Base-by-base conservation (phyloP, 2,329 filamentous ascomycete genomes). In the Aureobasidium subglaciale region DNA sequence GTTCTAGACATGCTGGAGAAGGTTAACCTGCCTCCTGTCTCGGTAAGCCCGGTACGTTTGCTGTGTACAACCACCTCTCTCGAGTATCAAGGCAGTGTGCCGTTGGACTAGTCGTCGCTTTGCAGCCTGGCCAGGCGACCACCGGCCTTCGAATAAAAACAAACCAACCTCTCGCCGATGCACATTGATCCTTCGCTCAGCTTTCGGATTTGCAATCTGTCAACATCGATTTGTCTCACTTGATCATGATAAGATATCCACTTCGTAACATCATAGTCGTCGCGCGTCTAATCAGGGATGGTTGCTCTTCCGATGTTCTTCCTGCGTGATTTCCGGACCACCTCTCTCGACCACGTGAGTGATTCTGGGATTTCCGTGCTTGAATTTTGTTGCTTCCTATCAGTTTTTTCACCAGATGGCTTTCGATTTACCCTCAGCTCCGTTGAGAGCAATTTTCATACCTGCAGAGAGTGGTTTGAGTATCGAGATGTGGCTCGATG, bases 1-100 rank as follows among this genome's bases (percentile, higher is more conserved):
- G 50, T 54, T 43, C 38, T 43, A 54, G 50, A 54, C 50, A 54
- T 54, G 50, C 9, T 43, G 37, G 38, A 25, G 48, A 52, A 52
- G 48, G 48, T 52, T 52, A 50, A 50, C 24, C 34, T 37, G 22
- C 35, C 35, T 52, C 37, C 35, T 41, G 48, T 30, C 48, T 52
- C 48, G 35, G 48, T 24, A 40, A 13, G 48, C 13, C 25, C 5
- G 22, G 25, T 24, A 15, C 18, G 15, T 32, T 32, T 13, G 16
- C 27, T 45, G 42, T 32, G 30, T 30, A n/a, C 27, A 11, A 30
- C n/a, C n/a, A n/a, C n/a, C n/a, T 29, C 46, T 10, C 15, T 9
- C 24, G 20, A 16, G 18, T 25, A n/a, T 20, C 48, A 53, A 22
- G 37, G 8, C 35, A 32, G 49, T 24, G 16, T 52, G 9, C 35